Evolutionary conservation across 140 eudicot species (phyloP).

Genomic region (Senecio squalidus): DNA sequence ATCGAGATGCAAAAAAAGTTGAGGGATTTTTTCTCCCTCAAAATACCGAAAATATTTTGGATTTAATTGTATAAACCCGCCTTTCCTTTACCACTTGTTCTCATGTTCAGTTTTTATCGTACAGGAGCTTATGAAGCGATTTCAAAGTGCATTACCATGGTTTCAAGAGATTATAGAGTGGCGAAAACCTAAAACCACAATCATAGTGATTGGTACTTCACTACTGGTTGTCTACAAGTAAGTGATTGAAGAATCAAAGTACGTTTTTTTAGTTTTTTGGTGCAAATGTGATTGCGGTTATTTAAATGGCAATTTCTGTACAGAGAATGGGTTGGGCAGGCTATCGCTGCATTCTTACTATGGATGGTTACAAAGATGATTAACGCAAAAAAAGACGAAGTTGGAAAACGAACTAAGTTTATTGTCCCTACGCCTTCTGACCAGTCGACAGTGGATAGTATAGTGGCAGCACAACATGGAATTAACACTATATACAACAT

Average conservation of each 20-base stretch:
- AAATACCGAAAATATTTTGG: too few relatives aligned
- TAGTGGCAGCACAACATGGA: conserved; percentile 81
- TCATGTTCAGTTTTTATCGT: background rate
- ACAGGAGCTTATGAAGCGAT: conserved; percentile 58
- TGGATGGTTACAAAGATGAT: conserved; percentile 51
- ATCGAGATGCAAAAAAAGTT: too few relatives aligned
- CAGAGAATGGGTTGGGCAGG: conserved; percentile 79
- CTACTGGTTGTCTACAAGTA: conserved; percentile 63
- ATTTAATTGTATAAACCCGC: too few relatives aligned
- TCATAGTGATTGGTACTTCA: conserved; percentile 24
- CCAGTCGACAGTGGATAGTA: conserved; percentile 60
- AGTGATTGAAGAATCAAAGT: conserved; percentile 1
- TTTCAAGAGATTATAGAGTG: conserved; percentile 45
- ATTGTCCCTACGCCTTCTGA: conserved; percentile 45
- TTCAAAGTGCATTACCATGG: conserved; percentile 36
- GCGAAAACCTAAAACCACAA: conserved; percentile 58
- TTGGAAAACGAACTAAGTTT: conserved; percentile 37
- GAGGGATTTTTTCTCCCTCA: too few relatives aligned
- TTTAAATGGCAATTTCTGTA: background rate
- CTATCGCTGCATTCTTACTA: conserved; percentile 50
- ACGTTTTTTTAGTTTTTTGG: background rate
- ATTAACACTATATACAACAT: conserved; percentile 39
- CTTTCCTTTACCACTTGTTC: too few relatives aligned
- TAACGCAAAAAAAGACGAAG: conserved; percentile 33
- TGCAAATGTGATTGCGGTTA: background rate